Evolutionary conservation across 2,329 filamentous ascomycete genomes (phyloP).

Genomic region (Penicillium sp.): DNA sequence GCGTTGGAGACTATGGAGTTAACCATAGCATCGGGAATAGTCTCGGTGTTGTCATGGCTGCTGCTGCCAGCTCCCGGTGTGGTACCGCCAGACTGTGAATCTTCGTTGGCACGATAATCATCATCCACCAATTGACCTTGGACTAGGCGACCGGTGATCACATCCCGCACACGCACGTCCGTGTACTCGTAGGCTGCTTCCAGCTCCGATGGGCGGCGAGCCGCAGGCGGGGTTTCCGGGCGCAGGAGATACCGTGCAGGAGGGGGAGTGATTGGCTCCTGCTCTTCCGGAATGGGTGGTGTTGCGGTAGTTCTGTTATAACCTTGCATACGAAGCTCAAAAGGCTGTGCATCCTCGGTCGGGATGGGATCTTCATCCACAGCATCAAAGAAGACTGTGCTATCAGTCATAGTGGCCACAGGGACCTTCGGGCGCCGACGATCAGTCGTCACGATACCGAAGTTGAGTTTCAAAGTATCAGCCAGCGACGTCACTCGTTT

Average conservation of each 20-base stretch:
- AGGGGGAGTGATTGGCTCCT: slow-evolving; percentile 18
- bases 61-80: slow-evolving; percentile 42
- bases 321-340: slow-evolving; percentile 23
- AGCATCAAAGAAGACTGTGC: slow-evolving; percentile 64
- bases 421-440: slow-evolving; percentile 48
- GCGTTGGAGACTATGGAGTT: slow-evolving; percentile 70
- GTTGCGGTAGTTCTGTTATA: slow-evolving; percentile 8
- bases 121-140: slow-evolving; percentile 95
- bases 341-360: slow-evolving; percentile 23
- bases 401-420: slow-evolving; percentile 58
- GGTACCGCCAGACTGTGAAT: slow-evolving; percentile 49
- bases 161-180: slow-evolving; percentile 74
- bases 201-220: slow-evolving; percentile 38
- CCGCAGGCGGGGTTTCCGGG: slow-evolving; percentile 31
- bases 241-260: slow-evolving; percentile 23
- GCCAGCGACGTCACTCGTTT: slow-evolving; percentile 94
- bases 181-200: slow-evolving; percentile 52
- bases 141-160: slow-evolving; percentile 81
- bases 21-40: slow-evolving; percentile 73
- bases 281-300: slow-evolving; percentile 18
- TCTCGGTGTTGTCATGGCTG: slow-evolving; percentile 42
- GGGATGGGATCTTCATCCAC: slow-evolving; percentile 39
- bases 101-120: slow-evolving; percentile 68
- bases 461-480: slow-evolving; percentile 92
- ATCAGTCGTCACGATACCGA: slow-evolving; percentile 68